Evolutionary conservation across 164 flowering plant species (phyloP).

Genomic region (Vitis rupestris): DNA sequence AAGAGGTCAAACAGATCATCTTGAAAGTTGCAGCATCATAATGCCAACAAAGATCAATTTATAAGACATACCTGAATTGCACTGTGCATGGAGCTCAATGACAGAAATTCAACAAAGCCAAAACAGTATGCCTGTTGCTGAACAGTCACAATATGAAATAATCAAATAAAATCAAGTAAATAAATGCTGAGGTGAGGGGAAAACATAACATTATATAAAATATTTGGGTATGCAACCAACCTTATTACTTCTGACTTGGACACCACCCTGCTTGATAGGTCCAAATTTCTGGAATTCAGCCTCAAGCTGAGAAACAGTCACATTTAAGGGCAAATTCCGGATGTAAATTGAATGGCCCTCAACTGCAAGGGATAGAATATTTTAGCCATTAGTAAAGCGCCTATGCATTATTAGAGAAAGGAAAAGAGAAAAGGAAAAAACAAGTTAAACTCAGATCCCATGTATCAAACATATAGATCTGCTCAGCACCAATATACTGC

Average conservation of each 20-base stretch:
- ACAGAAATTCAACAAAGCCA: slow-evolving; percentile 85
- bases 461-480: background rate
- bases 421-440: background rate
- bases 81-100: slow-evolving; percentile 46
- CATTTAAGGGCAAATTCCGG: slow-evolving; percentile 52
- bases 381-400: background rate
- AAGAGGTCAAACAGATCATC: background rate
- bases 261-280: slow-evolving; percentile 61
- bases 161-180: background rate
- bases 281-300: slow-evolving; percentile 76
- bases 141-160: slow-evolving; percentile 8
- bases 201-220: background rate
- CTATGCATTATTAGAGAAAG: background rate
- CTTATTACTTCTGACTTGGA: slow-evolving; percentile 86
- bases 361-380: slow-evolving; percentile 26
- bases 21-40: background rate
- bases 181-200: background rate
- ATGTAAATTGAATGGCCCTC: slow-evolving; percentile 76
- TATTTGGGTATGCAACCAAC: slow-evolving; percentile 29
- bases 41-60: background rate
- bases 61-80: slow-evolving; percentile 60
- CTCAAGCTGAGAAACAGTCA: slow-evolving; percentile 50
- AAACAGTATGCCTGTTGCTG: slow-evolving; percentile 76
- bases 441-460: background rate
- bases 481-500: background rate